Evolutionary conservation across 257 asterid species (phyloP).

Genomic region (Anisodus acutangulus): DNA sequence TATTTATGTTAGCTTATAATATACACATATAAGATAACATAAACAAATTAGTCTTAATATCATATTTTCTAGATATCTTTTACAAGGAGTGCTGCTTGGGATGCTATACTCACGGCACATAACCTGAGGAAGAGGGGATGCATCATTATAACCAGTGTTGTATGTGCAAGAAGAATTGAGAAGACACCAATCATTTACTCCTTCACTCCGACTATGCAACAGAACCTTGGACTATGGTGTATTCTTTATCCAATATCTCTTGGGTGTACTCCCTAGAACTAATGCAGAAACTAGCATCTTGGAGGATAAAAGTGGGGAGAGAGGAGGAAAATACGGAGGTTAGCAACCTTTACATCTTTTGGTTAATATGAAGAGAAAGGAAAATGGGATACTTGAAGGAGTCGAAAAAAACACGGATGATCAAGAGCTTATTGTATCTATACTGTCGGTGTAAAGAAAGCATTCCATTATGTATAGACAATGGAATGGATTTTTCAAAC

Average conservation of each 20-base stretch:
- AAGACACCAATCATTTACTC: slow-evolving; percentile 32
- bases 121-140: slow-evolving; percentile 33
- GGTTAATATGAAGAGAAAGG: slow-evolving; percentile 17
- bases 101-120: slow-evolving; percentile 33
- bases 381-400: slow-evolving; percentile 10
- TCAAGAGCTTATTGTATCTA: slow-evolving; percentile 22
- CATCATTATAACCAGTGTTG: slow-evolving; percentile 26
- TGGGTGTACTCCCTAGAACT: slow-evolving; percentile 23
- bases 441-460: slow-evolving; percentile 28
- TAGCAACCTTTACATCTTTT: slow-evolving; percentile 25
- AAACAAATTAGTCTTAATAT: slow-evolving; percentile 29
- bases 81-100: slow-evolving; percentile 35
- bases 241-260: slow-evolving; percentile 25
- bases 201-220: slow-evolving; percentile 32
- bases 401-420: not conserved
- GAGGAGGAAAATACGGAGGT: slow-evolving; percentile 18
- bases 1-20: slow-evolving; percentile 20
- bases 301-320: slow-evolving; percentile 24
- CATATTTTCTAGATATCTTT: slow-evolving; percentile 31
- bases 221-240: slow-evolving; percentile 21
- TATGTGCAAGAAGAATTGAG: slow-evolving; percentile 26
- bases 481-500: slow-evolving; percentile 21
- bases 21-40: slow-evolving; percentile 28
- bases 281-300: slow-evolving; percentile 29
- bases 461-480: slow-evolving; percentile 29